These are phyloP conservation scores for Heimioporus retisporus DNA, from an alignment of 1,284 basidiomycete species.

Conservation along the genomic window DNA sequence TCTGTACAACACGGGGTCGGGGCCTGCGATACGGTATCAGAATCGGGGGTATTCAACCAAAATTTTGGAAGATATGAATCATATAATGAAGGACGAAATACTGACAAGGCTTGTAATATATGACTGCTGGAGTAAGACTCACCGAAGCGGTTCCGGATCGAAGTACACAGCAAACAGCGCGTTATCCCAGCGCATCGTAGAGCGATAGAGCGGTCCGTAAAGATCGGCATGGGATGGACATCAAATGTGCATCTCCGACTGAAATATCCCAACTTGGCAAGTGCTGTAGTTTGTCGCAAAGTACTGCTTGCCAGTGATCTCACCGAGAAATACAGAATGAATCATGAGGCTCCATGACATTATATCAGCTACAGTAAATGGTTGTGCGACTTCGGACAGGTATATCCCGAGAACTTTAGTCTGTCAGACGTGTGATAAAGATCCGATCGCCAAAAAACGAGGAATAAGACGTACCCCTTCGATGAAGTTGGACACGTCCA, in stretches of 20 bases:
- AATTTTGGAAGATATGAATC: not conserved
- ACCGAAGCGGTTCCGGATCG: no score
- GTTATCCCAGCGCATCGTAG: no score
- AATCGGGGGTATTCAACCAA: not conserved
- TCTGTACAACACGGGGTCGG: not conserved
- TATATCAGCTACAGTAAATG: no score
- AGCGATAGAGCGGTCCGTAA: no score
- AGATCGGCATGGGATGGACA: no score
- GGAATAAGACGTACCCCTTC: constrained; percentile 76
- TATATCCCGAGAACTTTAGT: constrained; percentile 88
- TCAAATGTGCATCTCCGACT: no score
- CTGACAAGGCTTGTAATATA: not conserved
- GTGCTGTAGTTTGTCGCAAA: no score
- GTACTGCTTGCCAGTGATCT: no score
- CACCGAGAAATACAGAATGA: no score
- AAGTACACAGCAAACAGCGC: not conserved
- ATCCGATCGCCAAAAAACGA: constrained; percentile 4
- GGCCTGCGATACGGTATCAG: not conserved
- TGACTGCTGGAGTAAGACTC: not conserved
- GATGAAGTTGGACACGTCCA: constrained; percentile 95
- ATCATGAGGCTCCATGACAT: no score
- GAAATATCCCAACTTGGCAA: no score
- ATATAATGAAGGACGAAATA: not conserved
- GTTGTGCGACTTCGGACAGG: constrained; percentile 78
- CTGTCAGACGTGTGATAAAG: constrained; percentile 41